A percentile compares a stretch with the other conserved stretches of the same genome.
Evolutionary conservation across 306 rosid species (phyloP).

Genomic region (Fragaria iinumae): DNA sequence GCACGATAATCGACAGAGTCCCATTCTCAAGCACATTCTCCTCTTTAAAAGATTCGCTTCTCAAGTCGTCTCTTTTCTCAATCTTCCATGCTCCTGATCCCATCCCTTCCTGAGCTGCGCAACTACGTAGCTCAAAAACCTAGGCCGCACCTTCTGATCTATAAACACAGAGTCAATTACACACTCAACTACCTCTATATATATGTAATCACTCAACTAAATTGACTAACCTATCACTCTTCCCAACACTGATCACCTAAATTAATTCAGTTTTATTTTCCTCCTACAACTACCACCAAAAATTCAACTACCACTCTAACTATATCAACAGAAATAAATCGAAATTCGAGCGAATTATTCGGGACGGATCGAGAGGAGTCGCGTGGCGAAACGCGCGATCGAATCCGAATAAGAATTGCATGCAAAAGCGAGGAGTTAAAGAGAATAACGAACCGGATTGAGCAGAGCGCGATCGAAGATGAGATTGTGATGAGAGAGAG

Average conservation of each 20-base stretch:
- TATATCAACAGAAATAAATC: background rate
- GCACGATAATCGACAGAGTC: constrained; percentile 75
- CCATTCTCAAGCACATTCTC: constrained; percentile 62
- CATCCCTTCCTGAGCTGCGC: constrained; percentile 34
- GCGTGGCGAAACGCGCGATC: background rate
- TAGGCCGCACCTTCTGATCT: background rate
- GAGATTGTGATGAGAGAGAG: background rate
- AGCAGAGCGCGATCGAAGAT: background rate
- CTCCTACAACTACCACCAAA: background rate
- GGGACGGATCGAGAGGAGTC: too few species aligned
- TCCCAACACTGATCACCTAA: background rate
- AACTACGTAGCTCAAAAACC: background rate
- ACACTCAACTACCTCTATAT: too few species aligned
- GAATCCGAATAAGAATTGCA: background rate
- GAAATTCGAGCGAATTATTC: background rate
- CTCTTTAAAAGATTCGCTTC: constrained; percentile 45
- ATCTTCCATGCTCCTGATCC: constrained; percentile 58
- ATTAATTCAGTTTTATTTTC: too few species aligned
- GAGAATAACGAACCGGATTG: background rate
- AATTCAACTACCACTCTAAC: background rate
- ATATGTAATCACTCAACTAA: background rate
- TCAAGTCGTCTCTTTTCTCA: constrained; percentile 38
- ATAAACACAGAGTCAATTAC: background rate
- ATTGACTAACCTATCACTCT: background rate
- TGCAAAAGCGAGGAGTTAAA: background rate